Conservation (phyloP, 345 rosid species). For the Melaleuca alternifolia region DNA sequence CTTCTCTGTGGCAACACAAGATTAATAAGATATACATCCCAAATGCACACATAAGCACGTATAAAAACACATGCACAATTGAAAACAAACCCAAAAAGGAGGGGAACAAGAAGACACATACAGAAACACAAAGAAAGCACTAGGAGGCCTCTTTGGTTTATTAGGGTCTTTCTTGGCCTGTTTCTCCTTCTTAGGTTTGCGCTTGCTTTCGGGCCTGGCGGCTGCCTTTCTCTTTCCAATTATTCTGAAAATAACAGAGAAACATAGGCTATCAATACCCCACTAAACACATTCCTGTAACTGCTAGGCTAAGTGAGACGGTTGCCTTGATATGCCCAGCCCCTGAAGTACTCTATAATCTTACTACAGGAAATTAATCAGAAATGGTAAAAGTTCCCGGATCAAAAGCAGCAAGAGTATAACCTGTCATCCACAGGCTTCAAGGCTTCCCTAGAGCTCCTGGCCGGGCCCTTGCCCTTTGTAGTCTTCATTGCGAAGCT, state of each 20-base stretch:
- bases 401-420: background rate
- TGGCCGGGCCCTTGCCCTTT: conserved; percentile 24
- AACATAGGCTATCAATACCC: background rate
- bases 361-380: background rate
- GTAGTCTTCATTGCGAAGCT: conserved; percentile 19
- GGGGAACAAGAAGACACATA: conserved; percentile 5
- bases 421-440: conserved; percentile 33
- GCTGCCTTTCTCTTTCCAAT: conserved; percentile 57
- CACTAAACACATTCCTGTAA: background rate
- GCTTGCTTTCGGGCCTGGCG: conserved; percentile 14
- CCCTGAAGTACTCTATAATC: background rate
- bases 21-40: background rate
- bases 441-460: conserved; percentile 19
- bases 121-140: conserved; percentile 79
- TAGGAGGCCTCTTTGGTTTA: conserved; percentile 69
- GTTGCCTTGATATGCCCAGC: background rate
- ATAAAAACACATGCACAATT: background rate
- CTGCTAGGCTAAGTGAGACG: background rate
- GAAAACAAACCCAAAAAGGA: background rate
- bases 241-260: conserved; percentile 22
- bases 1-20: conserved; percentile 32
- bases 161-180: conserved; percentile 49
- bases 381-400: background rate
- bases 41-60: background rate
- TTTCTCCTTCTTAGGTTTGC: conserved; percentile 20